These are phyloP conservation scores for Coprinopsis sp. DNA, from an alignment of 768 basidiomycete genomes.

Conservation along the genomic window DNA sequence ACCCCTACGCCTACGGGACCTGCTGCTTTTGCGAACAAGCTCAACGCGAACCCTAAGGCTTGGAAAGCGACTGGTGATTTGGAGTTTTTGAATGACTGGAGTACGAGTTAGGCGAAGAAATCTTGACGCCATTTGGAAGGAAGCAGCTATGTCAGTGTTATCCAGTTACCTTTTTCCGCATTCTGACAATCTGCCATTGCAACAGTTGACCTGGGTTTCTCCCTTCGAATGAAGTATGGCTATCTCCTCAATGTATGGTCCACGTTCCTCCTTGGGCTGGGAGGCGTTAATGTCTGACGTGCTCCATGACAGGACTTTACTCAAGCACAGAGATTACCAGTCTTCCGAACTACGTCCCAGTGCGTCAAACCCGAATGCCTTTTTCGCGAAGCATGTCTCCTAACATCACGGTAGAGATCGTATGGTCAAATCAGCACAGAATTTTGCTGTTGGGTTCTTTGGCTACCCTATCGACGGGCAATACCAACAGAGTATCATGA, in stretches of 20 bases:
- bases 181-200: too few species aligned
- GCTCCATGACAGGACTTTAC: conserved; percentile 67
- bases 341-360: conserved; percentile 78
- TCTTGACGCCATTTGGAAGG: conserved; percentile 84
- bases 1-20: conserved; percentile 43
- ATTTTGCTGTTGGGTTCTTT: conserved; percentile 72
- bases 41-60: conserved; percentile 47
- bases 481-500: conserved; percentile 73
- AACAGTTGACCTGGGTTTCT: conserved; percentile 62
- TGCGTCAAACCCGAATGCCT: conserved; percentile 21
- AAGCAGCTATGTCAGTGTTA: conserved; percentile 68
- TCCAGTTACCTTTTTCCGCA: too few species aligned
- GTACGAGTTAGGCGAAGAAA: conserved; percentile 89
- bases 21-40: conserved; percentile 45
- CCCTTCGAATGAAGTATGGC: conserved; percentile 76
- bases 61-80: conserved; percentile 67
- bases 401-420: conserved; percentile 46
- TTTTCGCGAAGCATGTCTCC: neutral
- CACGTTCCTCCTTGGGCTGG: neutral
- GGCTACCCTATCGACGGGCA: conserved; percentile 67
- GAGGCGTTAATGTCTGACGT: too few species aligned
- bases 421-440: conserved; percentile 59
- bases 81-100: conserved; percentile 81
- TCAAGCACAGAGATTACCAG: conserved; percentile 55
- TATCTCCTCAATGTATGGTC: conserved; percentile 55